phyloP scores from a whole-genome alignment of 345 rosid genomes.

The Luvunga scandens region DNA sequence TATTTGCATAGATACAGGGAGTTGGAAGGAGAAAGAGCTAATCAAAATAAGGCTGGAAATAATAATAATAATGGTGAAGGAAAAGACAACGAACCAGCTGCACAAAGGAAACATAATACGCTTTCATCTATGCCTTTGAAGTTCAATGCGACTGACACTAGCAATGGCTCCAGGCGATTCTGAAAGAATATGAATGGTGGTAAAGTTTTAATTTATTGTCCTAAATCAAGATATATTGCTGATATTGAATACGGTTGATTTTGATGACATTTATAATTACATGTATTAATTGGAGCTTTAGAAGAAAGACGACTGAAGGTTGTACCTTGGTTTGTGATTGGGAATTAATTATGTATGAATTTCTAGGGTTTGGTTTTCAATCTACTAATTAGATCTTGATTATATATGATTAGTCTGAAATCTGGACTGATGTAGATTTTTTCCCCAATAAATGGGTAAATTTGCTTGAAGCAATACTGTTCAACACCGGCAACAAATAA shows the following conservation, averaged over 20 bases:
- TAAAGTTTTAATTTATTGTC: slow-evolving; percentile 2
- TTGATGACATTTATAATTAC: not conserved
- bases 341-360: not conserved
- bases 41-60: slow-evolving; percentile 30
- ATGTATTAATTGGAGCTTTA: not conserved
- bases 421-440: not conserved
- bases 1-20: slow-evolving; percentile 50
- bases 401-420: not conserved
- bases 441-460: not conserved
- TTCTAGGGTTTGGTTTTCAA: slow-evolving; percentile 21
- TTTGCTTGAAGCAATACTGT: not conserved
- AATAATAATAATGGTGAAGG: not conserved
- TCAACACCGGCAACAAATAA: not conserved
- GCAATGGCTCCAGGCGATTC: slow-evolving; percentile 12
- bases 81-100: not conserved
- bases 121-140: not conserved
- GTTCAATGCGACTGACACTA: slow-evolving; percentile 12
- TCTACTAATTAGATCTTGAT: not conserved
- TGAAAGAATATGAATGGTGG: slow-evolving; percentile 9
- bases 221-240: not conserved
- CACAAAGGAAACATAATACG: not conserved
- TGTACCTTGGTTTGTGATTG: not conserved
- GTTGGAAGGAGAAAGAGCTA: slow-evolving; percentile 53
- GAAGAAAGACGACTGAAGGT: not conserved
- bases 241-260: too few relatives aligned